Percentiles rank a stretch among this genome's conserved stretches.
phyloP scores from a whole-genome alignment of 768 basidiomycete genomes.

The Suillus subaureus region DNA sequence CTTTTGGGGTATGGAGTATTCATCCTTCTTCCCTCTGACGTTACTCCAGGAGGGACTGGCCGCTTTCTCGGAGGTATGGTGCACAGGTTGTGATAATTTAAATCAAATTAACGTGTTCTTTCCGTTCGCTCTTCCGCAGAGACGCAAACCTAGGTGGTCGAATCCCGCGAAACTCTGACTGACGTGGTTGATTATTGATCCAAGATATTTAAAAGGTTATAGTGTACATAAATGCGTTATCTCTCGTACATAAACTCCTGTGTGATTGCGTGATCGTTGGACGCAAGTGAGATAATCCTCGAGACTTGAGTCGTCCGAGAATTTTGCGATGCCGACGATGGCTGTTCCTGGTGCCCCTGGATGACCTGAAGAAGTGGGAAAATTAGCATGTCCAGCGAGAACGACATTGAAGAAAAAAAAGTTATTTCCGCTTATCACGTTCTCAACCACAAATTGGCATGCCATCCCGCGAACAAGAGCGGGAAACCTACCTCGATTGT shows the following conservation, averaged over 20 bases:
- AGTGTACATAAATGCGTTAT: background rate
- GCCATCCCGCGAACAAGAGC: background rate
- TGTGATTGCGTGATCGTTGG: constrained; percentile 2
- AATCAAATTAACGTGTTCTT: background rate
- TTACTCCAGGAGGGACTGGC: constrained; percentile 61
- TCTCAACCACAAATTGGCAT: background rate
- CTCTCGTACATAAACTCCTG: background rate
- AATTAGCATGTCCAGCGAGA: background rate
- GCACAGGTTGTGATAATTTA: constrained; percentile 4
- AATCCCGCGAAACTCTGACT: constrained; percentile 61
- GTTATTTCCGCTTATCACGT: constrained; percentile 4
- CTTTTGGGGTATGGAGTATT: constrained; percentile 11
- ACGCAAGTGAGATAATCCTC: background rate
- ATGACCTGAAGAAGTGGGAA: constrained; percentile 4
- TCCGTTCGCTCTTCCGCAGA: constrained; percentile 30
- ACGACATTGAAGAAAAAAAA: background rate
- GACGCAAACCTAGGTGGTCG: constrained; percentile 54
- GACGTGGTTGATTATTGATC: constrained; percentile 13
- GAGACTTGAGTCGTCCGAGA: background rate
- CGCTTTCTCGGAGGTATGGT: constrained; percentile 66
- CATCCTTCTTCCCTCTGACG: constrained; percentile 4
- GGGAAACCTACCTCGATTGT: background rate
- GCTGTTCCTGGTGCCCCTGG: constrained; percentile 1
- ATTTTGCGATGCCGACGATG: background rate
- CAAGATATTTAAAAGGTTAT: constrained; percentile 1